A percentile compares a stretch with the other conserved stretches of the same genome.
phyloP scores from a whole-genome alignment of 192 early-diverging fungal species.

The Ramicandelaber brevisporus region DNA sequence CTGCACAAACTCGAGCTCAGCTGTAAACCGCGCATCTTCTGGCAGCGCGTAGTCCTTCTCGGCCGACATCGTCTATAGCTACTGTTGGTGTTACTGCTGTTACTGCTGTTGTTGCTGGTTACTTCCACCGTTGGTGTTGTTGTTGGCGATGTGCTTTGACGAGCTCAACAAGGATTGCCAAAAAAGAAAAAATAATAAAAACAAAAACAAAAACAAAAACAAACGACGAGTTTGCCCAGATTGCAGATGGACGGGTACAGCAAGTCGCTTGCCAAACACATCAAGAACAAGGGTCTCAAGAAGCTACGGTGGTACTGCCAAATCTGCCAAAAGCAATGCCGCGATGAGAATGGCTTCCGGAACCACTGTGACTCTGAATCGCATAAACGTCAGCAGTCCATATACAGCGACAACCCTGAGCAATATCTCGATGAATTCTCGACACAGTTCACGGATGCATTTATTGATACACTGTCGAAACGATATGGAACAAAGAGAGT shows the following conservation, averaged over 20 bases:
- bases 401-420: slow-evolving; percentile 58
- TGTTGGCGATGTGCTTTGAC: too few relatives aligned
- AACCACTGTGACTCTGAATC: slow-evolving; percentile 73
- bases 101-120: too few relatives aligned
- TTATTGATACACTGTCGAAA: slow-evolving; percentile 56
- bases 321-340: slow-evolving; percentile 70
- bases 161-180: too few relatives aligned
- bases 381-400: slow-evolving; percentile 72
- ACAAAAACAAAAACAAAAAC: too few relatives aligned
- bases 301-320: slow-evolving; percentile 84
- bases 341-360: slow-evolving; percentile 93
- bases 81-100: too few relatives aligned
- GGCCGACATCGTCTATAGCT: too few relatives aligned
- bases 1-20: slow-evolving; percentile 91
- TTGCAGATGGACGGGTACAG: too few relatives aligned
- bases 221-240: too few relatives aligned
- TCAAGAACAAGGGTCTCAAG: slow-evolving; percentile 69
- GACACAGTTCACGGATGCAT: slow-evolving; percentile 57
- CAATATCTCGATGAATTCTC: slow-evolving; percentile 54
- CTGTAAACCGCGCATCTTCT: slow-evolving; percentile 41
- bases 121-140: too few relatives aligned
- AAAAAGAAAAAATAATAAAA: too few relatives aligned
- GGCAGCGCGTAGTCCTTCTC: too few relatives aligned
- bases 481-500: slow-evolving; percentile 61
- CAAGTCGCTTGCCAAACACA: too few relatives aligned